Conservation (phyloP, 371 early-diverging fungal species). For the Parasitella parasitica region DNA sequence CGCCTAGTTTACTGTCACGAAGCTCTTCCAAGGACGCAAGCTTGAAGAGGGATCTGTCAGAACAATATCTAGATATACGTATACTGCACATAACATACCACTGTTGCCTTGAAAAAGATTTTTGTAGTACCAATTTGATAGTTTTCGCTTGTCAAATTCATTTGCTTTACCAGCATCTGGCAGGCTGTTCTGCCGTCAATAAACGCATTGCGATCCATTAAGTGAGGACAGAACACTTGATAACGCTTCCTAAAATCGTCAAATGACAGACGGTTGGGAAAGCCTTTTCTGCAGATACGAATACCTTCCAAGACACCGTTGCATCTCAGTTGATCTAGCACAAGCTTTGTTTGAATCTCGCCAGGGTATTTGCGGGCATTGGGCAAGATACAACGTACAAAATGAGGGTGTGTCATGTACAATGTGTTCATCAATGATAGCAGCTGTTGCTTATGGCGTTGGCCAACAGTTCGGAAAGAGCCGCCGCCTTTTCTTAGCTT, state of each 20-base stretch:
- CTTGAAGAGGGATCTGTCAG: background rate
- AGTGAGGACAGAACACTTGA: conserved; percentile 83
- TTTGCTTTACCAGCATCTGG: conserved; percentile 69
- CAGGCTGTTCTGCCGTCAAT: conserved; percentile 83
- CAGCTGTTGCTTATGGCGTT: conserved; percentile 97
- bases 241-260: conserved; percentile 96
- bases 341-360: conserved; percentile 79
- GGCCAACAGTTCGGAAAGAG: conserved; percentile 95
- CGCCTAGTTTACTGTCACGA: conserved; percentile 83
- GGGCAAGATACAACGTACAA: conserved; percentile 99
- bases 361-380: conserved; percentile 93
- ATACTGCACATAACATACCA: no score
- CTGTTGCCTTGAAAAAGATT: conserved; percentile 98
- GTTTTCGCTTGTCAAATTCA: conserved; percentile 72
- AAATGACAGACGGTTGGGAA: conserved; percentile 94
- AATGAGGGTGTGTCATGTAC: conserved; percentile 95
- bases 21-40: conserved; percentile 94
- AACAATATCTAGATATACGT: no score
- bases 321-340: conserved; percentile 97
- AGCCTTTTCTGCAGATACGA: conserved; percentile 98
- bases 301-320: conserved; percentile 99
- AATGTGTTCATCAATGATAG: conserved; percentile 88
- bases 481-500: conserved; percentile 59
- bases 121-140: conserved; percentile 95
- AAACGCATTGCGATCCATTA: conserved; percentile 68